phyloP scores from a whole-genome alignment of 768 basidiomycete species.

The Daedalea quercina region DNA sequence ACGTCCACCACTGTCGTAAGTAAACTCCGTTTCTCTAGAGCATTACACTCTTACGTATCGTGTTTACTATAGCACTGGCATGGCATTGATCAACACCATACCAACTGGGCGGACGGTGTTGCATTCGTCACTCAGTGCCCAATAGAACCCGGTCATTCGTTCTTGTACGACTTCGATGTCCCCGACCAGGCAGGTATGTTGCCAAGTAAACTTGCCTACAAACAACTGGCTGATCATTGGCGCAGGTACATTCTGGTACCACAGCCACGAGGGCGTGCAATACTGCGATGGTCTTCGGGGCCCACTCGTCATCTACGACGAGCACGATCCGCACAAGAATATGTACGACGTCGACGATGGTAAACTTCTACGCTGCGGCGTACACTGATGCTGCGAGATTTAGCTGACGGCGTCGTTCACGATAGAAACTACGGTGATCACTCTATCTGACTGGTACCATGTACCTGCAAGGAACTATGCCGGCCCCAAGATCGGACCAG shows the following conservation, averaged over 20 bases:
- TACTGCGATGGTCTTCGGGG: constrained; percentile 37
- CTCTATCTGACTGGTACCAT: constrained; percentile 39
- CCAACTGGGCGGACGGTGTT: constrained; percentile 39
- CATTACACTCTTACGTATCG: not conserved
- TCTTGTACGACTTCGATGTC: constrained; percentile 31
- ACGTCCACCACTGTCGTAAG: constrained; percentile 14
- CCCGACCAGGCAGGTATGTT: constrained; percentile 17
- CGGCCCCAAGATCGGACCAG: not conserved
- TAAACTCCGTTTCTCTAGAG: not conserved
- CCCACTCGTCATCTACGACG: constrained; percentile 24
- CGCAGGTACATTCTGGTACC: constrained; percentile 31
- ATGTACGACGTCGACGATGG: constrained; percentile 25
- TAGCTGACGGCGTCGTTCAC: constrained; percentile 19
- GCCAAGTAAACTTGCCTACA: too few relatives aligned
- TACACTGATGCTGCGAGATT: too few relatives aligned
- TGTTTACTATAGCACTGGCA: constrained; percentile 31
- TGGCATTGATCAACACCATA: constrained; percentile 35
- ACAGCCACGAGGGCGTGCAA: constrained; percentile 34
- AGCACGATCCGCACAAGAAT: constrained; percentile 19
- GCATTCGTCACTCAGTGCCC: constrained; percentile 37
- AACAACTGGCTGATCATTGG: not conserved
- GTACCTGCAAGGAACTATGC: constrained; percentile 4
- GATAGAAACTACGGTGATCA: constrained; percentile 39
- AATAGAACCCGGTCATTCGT: constrained; percentile 28
- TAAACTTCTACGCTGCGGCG: constrained; percentile 1